A percentile compares a stretch with the other conserved stretches of the same genome.
These are phyloP conservation scores for Meira nashicola DNA, from an alignment of 1,284 basidiomycete genomes.

Conservation along the genomic window DNA sequence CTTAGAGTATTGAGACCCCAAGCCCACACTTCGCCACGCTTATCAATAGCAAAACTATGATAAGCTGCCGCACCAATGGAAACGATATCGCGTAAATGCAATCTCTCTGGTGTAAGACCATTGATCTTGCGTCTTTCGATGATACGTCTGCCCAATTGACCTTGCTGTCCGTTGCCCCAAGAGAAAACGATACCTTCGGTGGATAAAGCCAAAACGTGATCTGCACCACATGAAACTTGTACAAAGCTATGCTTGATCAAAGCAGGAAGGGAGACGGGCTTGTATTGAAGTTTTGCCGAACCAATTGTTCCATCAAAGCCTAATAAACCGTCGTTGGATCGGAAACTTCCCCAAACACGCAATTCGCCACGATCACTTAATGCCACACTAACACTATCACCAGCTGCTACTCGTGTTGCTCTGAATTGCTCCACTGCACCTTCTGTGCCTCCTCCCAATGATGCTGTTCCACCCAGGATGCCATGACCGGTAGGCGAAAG, in stretches of 20 bases:
- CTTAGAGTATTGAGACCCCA: slow-evolving; percentile 83
- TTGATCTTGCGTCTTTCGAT: slow-evolving; percentile 67
- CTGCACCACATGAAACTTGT: slow-evolving; percentile 73
- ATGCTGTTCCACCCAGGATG: slow-evolving; percentile 52
- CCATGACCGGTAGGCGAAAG: slow-evolving; percentile 53
- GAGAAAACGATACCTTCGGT: slow-evolving; percentile 73
- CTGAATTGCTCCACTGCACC: slow-evolving; percentile 65
- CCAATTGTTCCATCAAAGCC: slow-evolving; percentile 69
- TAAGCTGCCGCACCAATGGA: slow-evolving; percentile 73
- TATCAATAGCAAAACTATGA: slow-evolving; percentile 83
- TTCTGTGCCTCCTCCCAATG: slow-evolving; percentile 67
- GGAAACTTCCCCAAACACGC: slow-evolving; percentile 62
- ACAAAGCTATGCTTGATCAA: slow-evolving; percentile 60
- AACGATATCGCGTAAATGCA: slow-evolving; percentile 69
- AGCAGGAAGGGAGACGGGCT: slow-evolving; percentile 52
- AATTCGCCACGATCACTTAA: slow-evolving; percentile 72
- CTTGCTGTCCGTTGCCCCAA: slow-evolving; percentile 76
- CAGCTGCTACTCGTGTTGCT: slow-evolving; percentile 73
- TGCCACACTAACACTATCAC: slow-evolving; percentile 78
- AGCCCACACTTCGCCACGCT: slow-evolving; percentile 73
- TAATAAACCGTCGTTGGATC: slow-evolving; percentile 73
- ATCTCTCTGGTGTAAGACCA: slow-evolving; percentile 73
- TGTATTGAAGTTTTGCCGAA: slow-evolving; percentile 30
- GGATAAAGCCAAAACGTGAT: slow-evolving; percentile 81
- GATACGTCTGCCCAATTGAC: slow-evolving; percentile 68